Percentiles rank a stretch among this genome's conserved stretches.
phyloP scores from a whole-genome alignment of 371 early-diverging fungal species.

The Mortierella polycephala region DNA sequence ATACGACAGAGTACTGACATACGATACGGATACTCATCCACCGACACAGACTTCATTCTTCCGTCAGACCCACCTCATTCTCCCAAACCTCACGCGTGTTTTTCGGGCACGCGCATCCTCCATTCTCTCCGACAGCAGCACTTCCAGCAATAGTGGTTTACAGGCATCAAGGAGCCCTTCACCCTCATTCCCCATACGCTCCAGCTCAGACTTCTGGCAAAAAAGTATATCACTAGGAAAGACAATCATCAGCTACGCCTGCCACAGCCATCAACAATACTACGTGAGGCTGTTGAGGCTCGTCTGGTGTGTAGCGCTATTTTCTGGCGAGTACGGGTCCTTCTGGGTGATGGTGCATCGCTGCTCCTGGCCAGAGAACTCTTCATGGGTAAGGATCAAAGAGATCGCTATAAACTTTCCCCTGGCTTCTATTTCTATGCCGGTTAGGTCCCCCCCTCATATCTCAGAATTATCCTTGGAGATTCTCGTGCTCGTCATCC shows the following conservation, averaged over 20 bases:
- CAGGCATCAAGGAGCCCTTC: background rate
- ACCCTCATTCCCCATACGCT: background rate
- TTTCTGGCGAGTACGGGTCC: slow-evolving; percentile 26
- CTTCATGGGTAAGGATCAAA: slow-evolving; percentile 46
- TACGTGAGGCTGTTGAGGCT: slow-evolving; percentile 25
- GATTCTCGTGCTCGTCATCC: background rate
- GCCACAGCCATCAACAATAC: slow-evolving; percentile 17
- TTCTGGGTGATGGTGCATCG: slow-evolving; percentile 40
- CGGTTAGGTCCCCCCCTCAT: background rate
- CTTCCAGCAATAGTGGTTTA: background rate
- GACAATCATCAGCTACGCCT: background rate
- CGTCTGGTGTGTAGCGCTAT: slow-evolving; percentile 23
- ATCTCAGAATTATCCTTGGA: background rate
- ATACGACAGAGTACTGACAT: slow-evolving; percentile 8
- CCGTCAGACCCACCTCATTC: background rate
- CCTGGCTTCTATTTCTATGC: background rate
- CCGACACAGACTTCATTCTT: background rate
- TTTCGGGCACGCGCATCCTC: slow-evolving; percentile 13
- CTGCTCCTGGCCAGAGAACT: slow-evolving; percentile 42
- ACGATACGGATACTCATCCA: slow-evolving; percentile 1
- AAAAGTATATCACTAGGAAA: background rate
- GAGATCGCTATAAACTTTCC: background rate
- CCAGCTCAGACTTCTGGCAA: background rate
- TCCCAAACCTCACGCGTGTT: slow-evolving; percentile 11
- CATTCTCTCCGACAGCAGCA: slow-evolving; percentile 8